phyloP scores from a whole-genome alignment of 208 protist species.

The Naegleria lovaniensis region DNA sequence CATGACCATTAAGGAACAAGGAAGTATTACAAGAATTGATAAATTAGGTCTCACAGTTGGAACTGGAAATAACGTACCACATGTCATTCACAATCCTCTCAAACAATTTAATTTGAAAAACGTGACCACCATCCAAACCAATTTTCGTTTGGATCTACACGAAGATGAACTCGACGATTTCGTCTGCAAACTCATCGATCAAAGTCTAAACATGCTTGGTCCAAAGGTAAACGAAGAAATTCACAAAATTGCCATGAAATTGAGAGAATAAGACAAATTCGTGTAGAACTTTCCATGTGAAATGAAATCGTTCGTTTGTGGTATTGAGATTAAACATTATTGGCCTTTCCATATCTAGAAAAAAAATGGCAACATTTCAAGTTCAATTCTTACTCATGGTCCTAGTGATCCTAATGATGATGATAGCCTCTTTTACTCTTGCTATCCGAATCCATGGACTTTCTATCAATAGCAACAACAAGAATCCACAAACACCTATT shows the following conservation, averaged over 20 bases:
- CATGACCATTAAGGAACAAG: background rate
- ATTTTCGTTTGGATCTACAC: constrained; percentile 34
- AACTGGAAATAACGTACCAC: background rate
- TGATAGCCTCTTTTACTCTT: too few species aligned
- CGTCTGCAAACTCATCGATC: constrained; percentile 47
- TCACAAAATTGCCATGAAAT: constrained; percentile 32
- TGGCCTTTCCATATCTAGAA: too few species aligned
- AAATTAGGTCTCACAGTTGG: constrained; percentile 34
- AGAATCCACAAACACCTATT: too few species aligned
- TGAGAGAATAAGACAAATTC: background rate
- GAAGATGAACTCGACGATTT: constrained; percentile 27
- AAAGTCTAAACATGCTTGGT: constrained; percentile 49
- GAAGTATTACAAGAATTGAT: constrained; percentile 46
- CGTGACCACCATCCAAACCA: constrained; percentile 46
- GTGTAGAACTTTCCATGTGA: too few species aligned
- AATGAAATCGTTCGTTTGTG: too few species aligned
- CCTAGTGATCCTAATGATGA: too few species aligned
- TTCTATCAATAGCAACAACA: too few species aligned
- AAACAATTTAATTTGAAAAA: background rate
- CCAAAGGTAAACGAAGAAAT: constrained; percentile 46
- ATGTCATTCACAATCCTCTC: background rate
- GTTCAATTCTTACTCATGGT: too few species aligned
- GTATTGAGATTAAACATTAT: too few species aligned
- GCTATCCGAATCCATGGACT: too few species aligned
- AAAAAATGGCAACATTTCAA: too few species aligned